Conservation (phyloP, 1,139 yeast genomes). For the Keqinozyma sinolaborantium region DNA sequence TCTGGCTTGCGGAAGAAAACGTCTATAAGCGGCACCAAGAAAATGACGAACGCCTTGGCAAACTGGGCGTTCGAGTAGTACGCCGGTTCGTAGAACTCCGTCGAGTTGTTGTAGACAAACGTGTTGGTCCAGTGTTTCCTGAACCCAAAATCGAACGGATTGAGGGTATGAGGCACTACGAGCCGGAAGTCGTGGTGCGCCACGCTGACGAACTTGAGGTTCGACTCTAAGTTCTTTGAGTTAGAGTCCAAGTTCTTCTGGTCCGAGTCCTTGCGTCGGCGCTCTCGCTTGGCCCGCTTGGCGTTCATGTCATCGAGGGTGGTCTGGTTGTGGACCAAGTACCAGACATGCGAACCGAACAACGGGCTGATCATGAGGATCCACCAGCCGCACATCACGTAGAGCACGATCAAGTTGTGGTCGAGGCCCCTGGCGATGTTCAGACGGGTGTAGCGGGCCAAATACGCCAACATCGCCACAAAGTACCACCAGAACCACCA, state of each 20-base stretch:
- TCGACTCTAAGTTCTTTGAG: slow-evolving; percentile 27
- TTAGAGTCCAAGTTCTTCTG: slow-evolving; percentile 3
- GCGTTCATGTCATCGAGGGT: slow-evolving; percentile 36
- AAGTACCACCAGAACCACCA: slow-evolving; percentile 31
- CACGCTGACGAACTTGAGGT: slow-evolving; percentile 31
- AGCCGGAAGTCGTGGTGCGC: slow-evolving; percentile 19
- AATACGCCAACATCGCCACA: slow-evolving; percentile 22
- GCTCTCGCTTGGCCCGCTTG: slow-evolving; percentile 21
- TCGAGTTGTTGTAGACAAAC: slow-evolving; percentile 12
- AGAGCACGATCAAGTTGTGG: slow-evolving; percentile 44
- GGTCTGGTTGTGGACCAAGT: slow-evolving; percentile 41
- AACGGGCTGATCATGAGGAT: slow-evolving; percentile 38
- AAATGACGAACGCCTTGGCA: slow-evolving; percentile 16
- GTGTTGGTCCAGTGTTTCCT: slow-evolving; percentile 32
- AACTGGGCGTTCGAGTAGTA: slow-evolving; percentile 11
- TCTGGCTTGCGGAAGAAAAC: slow-evolving; percentile 9
- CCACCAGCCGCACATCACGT: slow-evolving; percentile 39
- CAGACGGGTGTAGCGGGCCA: slow-evolving; percentile 22
- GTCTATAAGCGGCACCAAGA: slow-evolving; percentile 30
- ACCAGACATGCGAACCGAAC: slow-evolving; percentile 30
- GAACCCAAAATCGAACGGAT: slow-evolving; percentile 28
- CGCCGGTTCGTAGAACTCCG: slow-evolving; percentile 4
- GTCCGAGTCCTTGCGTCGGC: slow-evolving; percentile 6
- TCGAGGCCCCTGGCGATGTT: slow-evolving; percentile 17
- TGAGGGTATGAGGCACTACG: slow-evolving; percentile 26